Evolutionary conservation across 495 filamentous ascomycete genomes (phyloP), one percentile per base, ranked within the genome.

Genomic region (Penicillium alfredii): DNA sequence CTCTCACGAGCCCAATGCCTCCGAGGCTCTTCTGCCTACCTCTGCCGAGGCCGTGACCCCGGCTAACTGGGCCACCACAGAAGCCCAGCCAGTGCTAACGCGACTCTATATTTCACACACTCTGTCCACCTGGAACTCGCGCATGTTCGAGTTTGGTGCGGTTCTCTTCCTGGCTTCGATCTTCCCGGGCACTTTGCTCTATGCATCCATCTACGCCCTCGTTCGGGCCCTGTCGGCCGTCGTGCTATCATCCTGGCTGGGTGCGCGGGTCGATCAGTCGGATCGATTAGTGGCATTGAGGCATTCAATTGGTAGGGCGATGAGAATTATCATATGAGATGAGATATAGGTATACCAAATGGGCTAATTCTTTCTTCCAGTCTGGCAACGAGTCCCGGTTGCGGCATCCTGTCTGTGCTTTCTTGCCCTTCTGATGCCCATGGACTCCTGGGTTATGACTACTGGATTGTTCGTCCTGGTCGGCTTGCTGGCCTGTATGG

Each of bases 61-160:
- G 20, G 4, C 12, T 22, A 22, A 8, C 16, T 27, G 21, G 12
- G 18, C 36, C 32, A 27, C 23, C 16, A 17, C 30, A 22, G 42
- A 25, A 23, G 27, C 26, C 8, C 46, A 27, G 7, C 17, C 50
- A 7, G 51, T 64, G 7, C 35, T 61, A 27, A 33, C 34, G 11
- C 50, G 54, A 9, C 66, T 76, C 0, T 80, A 80, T 41, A 57
- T 64, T 13, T 78, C 80, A 0, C 81, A 85, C 51, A 69, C 73
- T 37, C 66, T 84, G 2, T 84, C 80, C 4, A 74, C 80, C 33
- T 86, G 80, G 81, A 86, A 84, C 45, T 77, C 80, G 2, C 70
- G 81, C 27, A 58, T 74, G 31, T 86, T 83, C 56, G 81, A 85
- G 47, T 80, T 80, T 35, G 78, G 66, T 10, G 74, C 75, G 1